phyloP scores from a whole-genome alignment of 169 alveolate genomes.

The Eimeria falciformis region DNA sequence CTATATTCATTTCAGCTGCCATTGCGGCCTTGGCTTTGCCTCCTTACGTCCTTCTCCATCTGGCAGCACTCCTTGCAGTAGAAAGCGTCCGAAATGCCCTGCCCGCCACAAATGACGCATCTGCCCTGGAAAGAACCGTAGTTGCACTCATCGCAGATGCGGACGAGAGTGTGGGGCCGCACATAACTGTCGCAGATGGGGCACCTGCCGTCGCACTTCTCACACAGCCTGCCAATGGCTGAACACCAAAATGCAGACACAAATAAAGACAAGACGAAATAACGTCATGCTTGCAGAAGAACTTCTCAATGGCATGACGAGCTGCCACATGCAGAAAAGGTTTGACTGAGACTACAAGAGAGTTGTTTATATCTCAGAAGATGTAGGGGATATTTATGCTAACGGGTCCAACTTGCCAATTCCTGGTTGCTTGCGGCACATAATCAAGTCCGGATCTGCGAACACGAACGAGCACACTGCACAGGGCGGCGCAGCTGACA shows the following conservation, averaged over 20 bases:
- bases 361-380: not conserved
- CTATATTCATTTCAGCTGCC: too few species aligned
- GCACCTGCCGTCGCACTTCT: conserved; percentile 98
- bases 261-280: not conserved
- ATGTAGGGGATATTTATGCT: not conserved
- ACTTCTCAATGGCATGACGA: too few species aligned
- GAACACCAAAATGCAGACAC: conserved; percentile 13
- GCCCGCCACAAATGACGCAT: conserved; percentile 99
- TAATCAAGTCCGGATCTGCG: conserved; percentile 96
- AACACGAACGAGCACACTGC: not conserved
- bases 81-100: conserved; percentile 99
- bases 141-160: conserved; percentile 99
- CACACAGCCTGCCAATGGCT: conserved; percentile 99
- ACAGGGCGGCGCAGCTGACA: not conserved
- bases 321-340: not conserved
- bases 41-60: conserved; percentile 97
- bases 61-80: conserved; percentile 98
- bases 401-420: conserved; percentile 84
- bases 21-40: too few species aligned
- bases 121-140: conserved; percentile 98
- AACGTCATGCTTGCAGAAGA: not conserved
- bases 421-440: conserved; percentile 99
- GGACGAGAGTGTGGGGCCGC: conserved; percentile 96
- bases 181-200: conserved; percentile 99
- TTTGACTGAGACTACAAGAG: not conserved